A percentile compares a stretch with the other conserved stretches of the same genome.
phyloP scores from a whole-genome alignment of 2,329 filamentous ascomycete genomes.

The Fusarium sp. region DNA sequence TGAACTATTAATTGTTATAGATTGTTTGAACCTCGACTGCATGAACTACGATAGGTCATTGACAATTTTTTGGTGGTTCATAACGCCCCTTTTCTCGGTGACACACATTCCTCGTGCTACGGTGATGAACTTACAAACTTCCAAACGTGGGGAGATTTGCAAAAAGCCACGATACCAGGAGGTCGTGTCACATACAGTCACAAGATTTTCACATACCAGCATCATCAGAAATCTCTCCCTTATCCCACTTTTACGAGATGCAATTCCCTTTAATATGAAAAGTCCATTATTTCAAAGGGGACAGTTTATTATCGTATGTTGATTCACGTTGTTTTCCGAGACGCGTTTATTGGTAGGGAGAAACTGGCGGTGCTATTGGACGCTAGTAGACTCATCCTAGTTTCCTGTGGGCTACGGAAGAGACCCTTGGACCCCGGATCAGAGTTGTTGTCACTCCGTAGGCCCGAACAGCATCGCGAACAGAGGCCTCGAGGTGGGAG shows the following conservation, averaged over 20 bases:
- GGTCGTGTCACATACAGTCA: too few species aligned
- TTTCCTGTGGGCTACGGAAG: background rate
- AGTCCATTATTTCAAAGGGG: background rate
- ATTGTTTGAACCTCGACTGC: background rate
- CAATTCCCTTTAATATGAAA: background rate
- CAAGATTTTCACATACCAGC: constrained; percentile 27
- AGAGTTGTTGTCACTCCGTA: background rate
- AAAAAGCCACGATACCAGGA: constrained; percentile 35
- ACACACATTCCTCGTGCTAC: constrained; percentile 34
- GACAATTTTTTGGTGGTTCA: background rate
- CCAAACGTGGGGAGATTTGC: constrained; percentile 21
- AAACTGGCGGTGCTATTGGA: background rate
- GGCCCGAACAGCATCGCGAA: background rate
- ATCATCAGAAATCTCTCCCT: constrained; percentile 6
- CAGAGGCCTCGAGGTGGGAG: too few species aligned
- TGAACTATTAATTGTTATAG: background rate
- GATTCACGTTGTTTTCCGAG: constrained; percentile 26
- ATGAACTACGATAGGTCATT: background rate
- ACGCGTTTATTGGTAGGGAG: constrained; percentile 31
- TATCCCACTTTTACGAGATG: background rate
- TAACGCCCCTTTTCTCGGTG: constrained; percentile 18
- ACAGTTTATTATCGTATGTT: background rate
- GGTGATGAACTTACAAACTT: constrained; percentile 14
- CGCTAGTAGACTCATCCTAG: constrained; percentile 20
- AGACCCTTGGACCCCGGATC: constrained; percentile 25